Evolutionary conservation across 768 basidiomycete species (phyloP).

Genomic region (Rhizopogon vesiculosus): DNA sequence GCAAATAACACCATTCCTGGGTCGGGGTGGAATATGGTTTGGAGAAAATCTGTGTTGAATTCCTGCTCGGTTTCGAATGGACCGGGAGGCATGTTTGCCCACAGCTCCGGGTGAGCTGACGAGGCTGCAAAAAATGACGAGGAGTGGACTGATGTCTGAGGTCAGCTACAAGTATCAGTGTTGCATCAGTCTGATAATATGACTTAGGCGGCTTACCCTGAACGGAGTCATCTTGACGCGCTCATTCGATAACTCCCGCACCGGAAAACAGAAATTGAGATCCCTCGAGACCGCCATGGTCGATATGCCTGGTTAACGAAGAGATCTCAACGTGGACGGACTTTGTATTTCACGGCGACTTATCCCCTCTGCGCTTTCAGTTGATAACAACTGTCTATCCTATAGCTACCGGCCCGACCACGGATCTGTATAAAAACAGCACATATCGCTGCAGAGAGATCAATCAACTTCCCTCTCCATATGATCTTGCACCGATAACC

Average conservation of each 20-base stretch:
- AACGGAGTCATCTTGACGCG: conserved; percentile 46
- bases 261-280: conserved; percentile 45
- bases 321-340: not conserved
- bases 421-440: too few species aligned
- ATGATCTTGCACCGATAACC: too few species aligned
- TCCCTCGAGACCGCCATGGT: conserved; percentile 12
- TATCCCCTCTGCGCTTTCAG: too few species aligned
- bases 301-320: not conserved
- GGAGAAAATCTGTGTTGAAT: not conserved
- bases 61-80: conserved; percentile 28
- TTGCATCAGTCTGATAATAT: too few species aligned
- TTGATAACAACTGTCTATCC: too few species aligned
- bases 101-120: conserved; percentile 32
- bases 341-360: too few species aligned
- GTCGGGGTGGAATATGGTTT: not conserved
- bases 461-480: too few species aligned
- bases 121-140: conserved; percentile 33
- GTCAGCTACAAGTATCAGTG: not conserved
- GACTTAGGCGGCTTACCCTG: conserved; percentile 24
- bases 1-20: conserved; percentile 26
- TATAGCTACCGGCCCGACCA: too few species aligned
- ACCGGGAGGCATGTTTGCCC: conserved; percentile 43
- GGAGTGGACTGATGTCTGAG: conserved; percentile 39
- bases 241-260: conserved; percentile 41
- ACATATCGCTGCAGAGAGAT: too few species aligned